These are phyloP conservation scores for Picea glauca DNA, from an alignment of 75 land plant species.

Conservation along the genomic window DNA sequence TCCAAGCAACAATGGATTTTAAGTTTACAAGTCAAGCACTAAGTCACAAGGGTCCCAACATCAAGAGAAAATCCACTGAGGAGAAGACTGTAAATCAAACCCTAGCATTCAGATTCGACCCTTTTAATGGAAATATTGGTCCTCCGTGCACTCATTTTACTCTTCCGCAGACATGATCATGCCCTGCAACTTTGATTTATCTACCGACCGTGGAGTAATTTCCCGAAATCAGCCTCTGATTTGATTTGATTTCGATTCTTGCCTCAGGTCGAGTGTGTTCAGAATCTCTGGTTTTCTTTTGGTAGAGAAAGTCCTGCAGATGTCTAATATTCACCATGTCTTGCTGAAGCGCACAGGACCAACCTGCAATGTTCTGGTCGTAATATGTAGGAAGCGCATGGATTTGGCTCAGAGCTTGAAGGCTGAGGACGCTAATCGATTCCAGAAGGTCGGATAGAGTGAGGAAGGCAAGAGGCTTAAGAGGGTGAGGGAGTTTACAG, in stretches of 20 bases:
- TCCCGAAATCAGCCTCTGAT: not conserved
- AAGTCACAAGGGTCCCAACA: no score
- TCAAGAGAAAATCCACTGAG: no score
- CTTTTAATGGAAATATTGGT: not conserved
- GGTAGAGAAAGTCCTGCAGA: not conserved
- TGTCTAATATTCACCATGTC: not conserved
- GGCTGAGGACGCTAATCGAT: not conserved
- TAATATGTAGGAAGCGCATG: not conserved
- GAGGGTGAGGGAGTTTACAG: not conserved
- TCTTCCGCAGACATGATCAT: not conserved
- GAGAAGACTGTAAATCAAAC: not conserved
- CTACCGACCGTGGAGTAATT: not conserved
- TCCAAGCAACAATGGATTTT: no score
- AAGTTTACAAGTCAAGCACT: no score
- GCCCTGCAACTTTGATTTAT: not conserved
- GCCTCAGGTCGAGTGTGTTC: not conserved
- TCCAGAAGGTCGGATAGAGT: not conserved
- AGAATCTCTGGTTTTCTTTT: no score
- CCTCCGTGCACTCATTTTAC: not conserved
- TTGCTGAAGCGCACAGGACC: not conserved
- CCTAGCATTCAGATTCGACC: not conserved
- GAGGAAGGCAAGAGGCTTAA: not conserved
- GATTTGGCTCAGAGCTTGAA: not conserved
- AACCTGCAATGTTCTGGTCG: constrained; percentile 1
- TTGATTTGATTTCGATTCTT: not conserved